Base-by-base conservation (phyloP, 371 early-diverging fungal species). In the Phascolomyces articulosus region DNA sequence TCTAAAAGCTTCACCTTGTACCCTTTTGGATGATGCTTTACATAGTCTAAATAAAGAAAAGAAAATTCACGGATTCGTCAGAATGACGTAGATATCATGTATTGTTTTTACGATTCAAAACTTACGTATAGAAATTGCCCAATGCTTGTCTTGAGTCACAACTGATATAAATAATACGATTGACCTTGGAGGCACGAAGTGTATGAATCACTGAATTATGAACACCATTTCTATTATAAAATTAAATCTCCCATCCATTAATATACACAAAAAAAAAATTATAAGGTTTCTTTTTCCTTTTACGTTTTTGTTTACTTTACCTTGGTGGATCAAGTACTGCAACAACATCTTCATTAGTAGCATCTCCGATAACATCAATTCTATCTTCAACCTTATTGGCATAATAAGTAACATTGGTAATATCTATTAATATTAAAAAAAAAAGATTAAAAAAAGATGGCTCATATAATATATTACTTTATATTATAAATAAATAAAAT, bases 251-350 rank as follows among this genome's bases (percentile, higher is more conserved):
- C n/a, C n/a, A n/a, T n/a, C n/a, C n/a, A n/a, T n/a, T n/a, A n/a
- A n/a, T n/a, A n/a, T n/a, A n/a, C n/a, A n/a, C n/a, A n/a, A n/a
- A n/a, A n/a, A n/a, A n/a, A n/a, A n/a, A n/a, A n/a, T n/a, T n/a
- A n/a, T n/a, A n/a, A n/a, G n/a, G n/a, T n/a, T n/a, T n/a, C 13
- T 34, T 10, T 31, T 20, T 18, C 31, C 40, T 20, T 26, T 53
- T 4, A 1, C 24, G 54, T 26, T 53, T 53, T n/a, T 20, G 27
- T n/a, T n/a, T n/a, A n/a, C n/a, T 3, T 64, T 78, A 80, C 83
- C 95, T 81, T 38, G 95, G 93, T 18, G 96, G 96, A 75, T 95
- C 96, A 62, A 95, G 66, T 13, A 95, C 84, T 24, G 85, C 88
- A 15, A 86, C 74, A 2, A 81, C 71, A 28, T 80, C 72, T 62